Base-by-base conservation (phyloP, 2,329 filamentous ascomycete genomes). In the Neofusicoccum cordaticola region DNA sequence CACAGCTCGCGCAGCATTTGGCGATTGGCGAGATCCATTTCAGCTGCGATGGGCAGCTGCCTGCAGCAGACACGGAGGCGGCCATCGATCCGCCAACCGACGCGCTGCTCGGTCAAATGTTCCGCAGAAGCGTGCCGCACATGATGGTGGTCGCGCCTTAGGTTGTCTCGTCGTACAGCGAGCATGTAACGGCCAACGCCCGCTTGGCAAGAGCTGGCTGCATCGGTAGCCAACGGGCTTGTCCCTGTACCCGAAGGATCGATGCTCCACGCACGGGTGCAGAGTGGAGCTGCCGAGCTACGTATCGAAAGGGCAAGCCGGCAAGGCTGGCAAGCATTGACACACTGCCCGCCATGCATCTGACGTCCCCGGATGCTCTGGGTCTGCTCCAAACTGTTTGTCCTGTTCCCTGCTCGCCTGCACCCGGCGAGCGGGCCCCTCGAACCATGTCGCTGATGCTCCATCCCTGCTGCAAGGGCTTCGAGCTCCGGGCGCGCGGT, bases 221-320 rank as follows among this genome's bases (percentile, higher is more conserved):
- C 41, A 22, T 47, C 42, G 22, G 22, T 15, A 39, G 37, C 35
- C 48, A 19, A 15, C 47, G 37, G 61, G 45, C 48, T 62, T 37
- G 60, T 63, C 39, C 39, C 41, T 53, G 39, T 63, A 22, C 50
- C 48, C 61, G 19, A 39, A 53, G 47, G 61, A 45, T 63, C 15
- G 22, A n/a, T 34, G 50, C 19, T 15, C 39, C 39, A 42, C 39
- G 47, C 48, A 39, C 47, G 42, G 52, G 22, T 45, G 48, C 48
- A 52, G 61, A 47, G 62, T 50, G 50, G 51, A 57, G 62, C 62
- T 22, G 52, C 51, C 45, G 34, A 64, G 52, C 51, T 47, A 56
- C 44, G 48, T 53, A 63, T 64, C 52, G 51, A 64, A 64, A 57
- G 35, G 62, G 52, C 52, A 64, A 42, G 22, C 62, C 52, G 62